Conservation (phyloP, 768 basidiomycete genomes). For the Hemileccinum rubropunctum region DNA sequence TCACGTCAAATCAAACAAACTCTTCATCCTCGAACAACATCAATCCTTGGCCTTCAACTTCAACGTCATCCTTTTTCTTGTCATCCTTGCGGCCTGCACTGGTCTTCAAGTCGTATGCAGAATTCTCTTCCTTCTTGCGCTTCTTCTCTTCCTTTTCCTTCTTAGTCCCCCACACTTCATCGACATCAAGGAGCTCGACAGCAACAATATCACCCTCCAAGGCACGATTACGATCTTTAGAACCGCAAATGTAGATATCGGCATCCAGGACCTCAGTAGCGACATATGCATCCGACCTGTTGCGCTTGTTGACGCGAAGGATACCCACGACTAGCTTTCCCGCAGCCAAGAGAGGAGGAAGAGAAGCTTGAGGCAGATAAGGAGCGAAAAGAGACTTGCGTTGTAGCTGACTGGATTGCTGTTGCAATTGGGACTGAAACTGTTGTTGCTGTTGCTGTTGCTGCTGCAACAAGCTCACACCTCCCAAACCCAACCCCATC, state of each 20-base stretch:
- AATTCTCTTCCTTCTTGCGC: slow-evolving; percentile 99
- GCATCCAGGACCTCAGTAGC: slow-evolving; percentile 97
- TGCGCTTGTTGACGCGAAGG: slow-evolving; percentile 95
- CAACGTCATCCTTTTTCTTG: slow-evolving; percentile 99
- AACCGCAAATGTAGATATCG: slow-evolving; percentile 98
- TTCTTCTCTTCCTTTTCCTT: slow-evolving; percentile 99
- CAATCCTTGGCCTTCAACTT: slow-evolving; percentile 97
- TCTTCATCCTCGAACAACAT: slow-evolving; percentile 98
- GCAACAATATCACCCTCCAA: slow-evolving; percentile 98
- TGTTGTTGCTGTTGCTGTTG: slow-evolving; percentile 72
- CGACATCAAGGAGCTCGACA: slow-evolving; percentile 95
- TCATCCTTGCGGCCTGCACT: slow-evolving; percentile 83
- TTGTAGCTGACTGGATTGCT: slow-evolving; percentile 88
- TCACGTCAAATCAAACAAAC: slow-evolving; percentile 39
- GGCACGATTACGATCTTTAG: slow-evolving; percentile 97
- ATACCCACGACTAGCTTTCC: slow-evolving; percentile 98
- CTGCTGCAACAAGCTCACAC: slow-evolving; percentile 85
- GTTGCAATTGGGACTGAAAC: slow-evolving; percentile 94
- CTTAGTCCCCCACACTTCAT: slow-evolving; percentile 98
- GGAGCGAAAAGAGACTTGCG: slow-evolving; percentile 98
- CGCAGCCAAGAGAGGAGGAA: slow-evolving; percentile 93
- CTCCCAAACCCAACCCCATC: slow-evolving; percentile 85
- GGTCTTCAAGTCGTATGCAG: slow-evolving; percentile 85
- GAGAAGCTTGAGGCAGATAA: slow-evolving; percentile 95
- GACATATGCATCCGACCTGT: slow-evolving; percentile 97